phyloP scores from a whole-genome alignment of 768 basidiomycete species.

The Lepiota brunneoincarnata region DNA sequence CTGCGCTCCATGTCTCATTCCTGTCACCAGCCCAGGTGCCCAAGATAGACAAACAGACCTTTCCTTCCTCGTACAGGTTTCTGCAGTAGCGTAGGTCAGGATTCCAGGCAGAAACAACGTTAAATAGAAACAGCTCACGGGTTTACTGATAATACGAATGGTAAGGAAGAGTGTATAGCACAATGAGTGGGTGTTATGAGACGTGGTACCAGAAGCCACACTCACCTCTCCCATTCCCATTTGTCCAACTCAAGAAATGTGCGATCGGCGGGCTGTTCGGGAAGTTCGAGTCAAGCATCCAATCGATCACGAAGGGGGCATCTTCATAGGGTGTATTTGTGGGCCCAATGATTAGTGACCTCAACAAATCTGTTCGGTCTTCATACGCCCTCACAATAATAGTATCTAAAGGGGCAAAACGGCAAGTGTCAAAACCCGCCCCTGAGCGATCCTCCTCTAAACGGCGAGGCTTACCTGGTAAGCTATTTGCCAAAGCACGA shows the following conservation, averaged over 20 bases:
- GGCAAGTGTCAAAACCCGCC: neutral
- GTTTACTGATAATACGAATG: slow-evolving; percentile 48
- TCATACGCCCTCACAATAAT: slow-evolving; percentile 91
- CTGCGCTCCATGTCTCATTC: slow-evolving; percentile 83
- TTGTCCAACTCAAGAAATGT: slow-evolving; percentile 92
- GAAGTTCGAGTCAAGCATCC: slow-evolving; percentile 84
- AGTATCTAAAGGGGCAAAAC: slow-evolving; percentile 55
- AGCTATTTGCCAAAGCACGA: slow-evolving; percentile 68
- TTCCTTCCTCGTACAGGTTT: slow-evolving; percentile 94
- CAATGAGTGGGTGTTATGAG: slow-evolving; percentile 9
- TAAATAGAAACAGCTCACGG: slow-evolving; percentile 49
- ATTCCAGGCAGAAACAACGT: neutral
- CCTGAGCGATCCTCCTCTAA: neutral
- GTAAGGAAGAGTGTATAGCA: neutral
- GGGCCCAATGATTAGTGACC: slow-evolving; percentile 88
- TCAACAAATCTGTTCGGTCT: slow-evolving; percentile 82
- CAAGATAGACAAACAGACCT: slow-evolving; percentile 88
- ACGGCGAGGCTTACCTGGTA: slow-evolving; percentile 64
- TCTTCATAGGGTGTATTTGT: slow-evolving; percentile 95
- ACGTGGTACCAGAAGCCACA: slow-evolving; percentile 1
- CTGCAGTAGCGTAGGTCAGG: slow-evolving; percentile 31
- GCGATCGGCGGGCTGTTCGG: slow-evolving; percentile 82
- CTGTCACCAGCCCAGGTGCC: slow-evolving; percentile 92
- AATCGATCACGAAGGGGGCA: slow-evolving; percentile 94
- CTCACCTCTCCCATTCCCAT: slow-evolving; percentile 85